These are phyloP conservation scores for Saccharomycopsis fibuligera DNA, from an alignment of 805 yeast species.

Conservation along the genomic window DNA sequence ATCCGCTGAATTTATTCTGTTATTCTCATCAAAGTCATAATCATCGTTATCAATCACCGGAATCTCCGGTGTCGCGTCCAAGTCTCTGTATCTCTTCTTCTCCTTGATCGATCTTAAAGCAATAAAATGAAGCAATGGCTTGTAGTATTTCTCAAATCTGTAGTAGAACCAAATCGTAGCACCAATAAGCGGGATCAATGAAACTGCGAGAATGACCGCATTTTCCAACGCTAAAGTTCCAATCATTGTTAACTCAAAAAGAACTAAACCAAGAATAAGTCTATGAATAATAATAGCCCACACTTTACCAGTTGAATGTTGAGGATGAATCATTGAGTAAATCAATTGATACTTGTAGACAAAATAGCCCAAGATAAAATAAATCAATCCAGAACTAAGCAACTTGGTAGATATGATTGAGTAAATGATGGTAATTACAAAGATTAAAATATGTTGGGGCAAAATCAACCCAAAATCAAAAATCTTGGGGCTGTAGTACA, in stretches of 20 bases:
- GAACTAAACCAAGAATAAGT: constrained; percentile 46
- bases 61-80: neutral
- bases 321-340: constrained; percentile 57
- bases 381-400: constrained; percentile 50
- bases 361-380: constrained; percentile 50
- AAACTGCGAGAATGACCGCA: constrained; percentile 42
- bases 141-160: constrained; percentile 48
- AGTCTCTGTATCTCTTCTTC: neutral
- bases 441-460: constrained; percentile 56
- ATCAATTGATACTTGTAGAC: constrained; percentile 58
- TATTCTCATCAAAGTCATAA: constrained; percentile 2
- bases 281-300: constrained; percentile 61
- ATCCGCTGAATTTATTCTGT: neutral
- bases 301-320: constrained; percentile 59
- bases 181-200: constrained; percentile 44
- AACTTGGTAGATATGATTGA: constrained; percentile 58
- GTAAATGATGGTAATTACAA: constrained; percentile 52
- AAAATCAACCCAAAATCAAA: constrained; percentile 56
- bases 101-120: constrained; percentile 51
- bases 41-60: neutral
- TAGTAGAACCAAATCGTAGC: constrained; percentile 39
- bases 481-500: constrained; percentile 50
- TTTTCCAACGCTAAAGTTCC: constrained; percentile 58
- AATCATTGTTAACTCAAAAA: constrained; percentile 57
- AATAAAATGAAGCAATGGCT: constrained; percentile 48